Evolutionary conservation across 108 stramenopile genomes (phyloP), one percentile per base, ranked within the genome.

Genomic region (Fragilaria radians): DNA sequence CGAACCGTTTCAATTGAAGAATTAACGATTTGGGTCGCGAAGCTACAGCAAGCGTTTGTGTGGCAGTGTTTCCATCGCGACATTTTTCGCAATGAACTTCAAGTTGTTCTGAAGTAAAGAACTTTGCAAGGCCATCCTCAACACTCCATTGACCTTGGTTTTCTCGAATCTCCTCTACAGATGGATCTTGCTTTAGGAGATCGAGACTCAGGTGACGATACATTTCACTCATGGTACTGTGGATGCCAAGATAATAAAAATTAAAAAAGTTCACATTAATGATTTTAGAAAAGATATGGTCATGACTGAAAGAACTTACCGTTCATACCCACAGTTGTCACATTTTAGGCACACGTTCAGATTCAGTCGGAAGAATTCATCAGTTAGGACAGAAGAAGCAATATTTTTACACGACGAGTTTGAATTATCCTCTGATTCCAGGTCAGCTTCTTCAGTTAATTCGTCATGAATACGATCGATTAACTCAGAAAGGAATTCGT

Each of bases 11-110:
- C 47, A 91, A 74, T 57, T 88, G 86, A 14, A 91, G 59, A 23
- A 91, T 49, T 1, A 91, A 52, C 21, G 70, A 84, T 54, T 80
- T 82, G 1, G 86, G 86, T 61, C 67, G 54, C 14, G 82, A 74
- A 19, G 73, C 48, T 26, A 90, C 67, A 52, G 74, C 65, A 62
- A 82, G 78, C 29, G 77, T 80, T 62, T 88, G 81, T 29, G 79
- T 85, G 1, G 83, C 86, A 9, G 57, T 60, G 18, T 23, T 71
- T 0, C 90, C 82, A 31, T 66, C 59, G 26, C 70, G 28, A 46
- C 90, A 88, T 65, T 95, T 89, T 69, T 95, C 93, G 49, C 93
- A 95, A 28, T 86, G 79, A 61, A 91, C 48, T n/a, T 91, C 85
- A 5, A 79, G 72, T 36, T 74, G 78, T 58, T 90, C 88, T 1